Base-by-base conservation (phyloP, 441 rosid genomes). In the Kokia cookei region DNA sequence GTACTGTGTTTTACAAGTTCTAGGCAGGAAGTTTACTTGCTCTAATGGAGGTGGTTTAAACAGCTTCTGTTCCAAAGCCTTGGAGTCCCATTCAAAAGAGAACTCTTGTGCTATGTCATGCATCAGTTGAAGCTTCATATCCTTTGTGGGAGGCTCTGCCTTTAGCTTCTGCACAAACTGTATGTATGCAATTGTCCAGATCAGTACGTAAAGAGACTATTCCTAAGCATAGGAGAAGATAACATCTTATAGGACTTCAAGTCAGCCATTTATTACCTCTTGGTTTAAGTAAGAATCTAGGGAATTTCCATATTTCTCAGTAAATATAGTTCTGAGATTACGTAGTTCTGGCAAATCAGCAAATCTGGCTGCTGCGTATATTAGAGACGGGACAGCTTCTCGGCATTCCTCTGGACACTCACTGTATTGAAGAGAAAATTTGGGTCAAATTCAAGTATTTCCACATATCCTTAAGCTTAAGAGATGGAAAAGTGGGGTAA, bases 331-430 rank as follows among this genome's bases (percentile, higher is more conserved):
- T 59, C 99, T 86, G 75, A 94, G 92, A 22, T 91, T 84, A 7
- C 96, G 90, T 8, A 93, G 85, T 79, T 94, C 98, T 1, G 97
- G 97, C 75, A 93, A 83, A 79, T 91, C 93, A 19, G 93, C 81
- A 79, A 93, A 84, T 85, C 96, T 87, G 53, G 94, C 91, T 4
- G 99, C 96, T 17, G 96, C 94, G 57, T 87, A 85, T 35, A 84
- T 77, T 58, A 93, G 83, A 71, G 96, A 89, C n/a, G 90, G 81
- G n/a, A 87, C 82, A 72, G 97, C 91, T 81, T 89, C 94, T 73
- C 72, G 77, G 83, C 99, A 93, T 74, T 88, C 97, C 51, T 81
- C 86, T 24, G 97, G 99, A 70, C 99, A 95, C 67, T 86, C 89
- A 54, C 98, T 94, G 84, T 4, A 70, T 12, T 22, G 27, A 27